Conservation (phyloP, 768 basidiomycete species). For the Collybiopsis luxurians region DNA sequence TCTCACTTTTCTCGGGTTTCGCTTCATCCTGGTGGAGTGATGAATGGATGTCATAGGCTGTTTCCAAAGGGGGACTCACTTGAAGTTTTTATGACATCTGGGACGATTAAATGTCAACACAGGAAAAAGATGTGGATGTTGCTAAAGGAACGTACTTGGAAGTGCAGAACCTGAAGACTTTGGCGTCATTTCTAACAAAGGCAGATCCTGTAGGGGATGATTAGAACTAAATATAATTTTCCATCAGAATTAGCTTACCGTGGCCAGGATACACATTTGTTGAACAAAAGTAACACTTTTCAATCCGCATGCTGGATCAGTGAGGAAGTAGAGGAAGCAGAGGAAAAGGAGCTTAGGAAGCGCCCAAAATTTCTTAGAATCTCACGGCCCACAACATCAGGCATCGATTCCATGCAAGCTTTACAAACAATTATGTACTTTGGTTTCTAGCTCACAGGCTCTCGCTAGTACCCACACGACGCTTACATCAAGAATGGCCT, state of each 20-base stretch:
- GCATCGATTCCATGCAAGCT: no score
- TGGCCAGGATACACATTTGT: conserved; percentile 96
- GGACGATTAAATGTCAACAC: conserved; percentile 11
- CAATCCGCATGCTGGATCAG: conserved; percentile 71
- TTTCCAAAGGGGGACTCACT: conserved; percentile 46
- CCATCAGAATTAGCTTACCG: no score
- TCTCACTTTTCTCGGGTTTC: conserved; percentile 96
- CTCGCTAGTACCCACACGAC: no score
- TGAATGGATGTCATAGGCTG: conserved; percentile 3
- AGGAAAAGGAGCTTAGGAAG: neutral
- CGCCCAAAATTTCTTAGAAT: no score
- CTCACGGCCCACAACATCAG: neutral
- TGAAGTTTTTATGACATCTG: conserved; percentile 99
- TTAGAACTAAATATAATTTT: neutral
- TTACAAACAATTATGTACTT: no score
- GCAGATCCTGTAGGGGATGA: conserved; percentile 61
- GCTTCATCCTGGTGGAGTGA: conserved; percentile 78
- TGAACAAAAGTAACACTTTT: conserved; percentile 99
- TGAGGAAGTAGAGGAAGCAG: neutral
- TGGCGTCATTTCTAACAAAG: conserved; percentile 97
- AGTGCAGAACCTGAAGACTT: conserved; percentile 96
- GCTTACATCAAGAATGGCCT: conserved; percentile 31
- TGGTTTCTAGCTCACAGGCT: no score
- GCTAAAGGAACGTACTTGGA: conserved; percentile 68
- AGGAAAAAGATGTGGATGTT: neutral